A percentile compares a stretch with the other conserved stretches of the same genome.
These are phyloP conservation scores for Corrigiola litoralis DNA, from an alignment of 179 eudicot species.

Conservation along the genomic window DNA sequence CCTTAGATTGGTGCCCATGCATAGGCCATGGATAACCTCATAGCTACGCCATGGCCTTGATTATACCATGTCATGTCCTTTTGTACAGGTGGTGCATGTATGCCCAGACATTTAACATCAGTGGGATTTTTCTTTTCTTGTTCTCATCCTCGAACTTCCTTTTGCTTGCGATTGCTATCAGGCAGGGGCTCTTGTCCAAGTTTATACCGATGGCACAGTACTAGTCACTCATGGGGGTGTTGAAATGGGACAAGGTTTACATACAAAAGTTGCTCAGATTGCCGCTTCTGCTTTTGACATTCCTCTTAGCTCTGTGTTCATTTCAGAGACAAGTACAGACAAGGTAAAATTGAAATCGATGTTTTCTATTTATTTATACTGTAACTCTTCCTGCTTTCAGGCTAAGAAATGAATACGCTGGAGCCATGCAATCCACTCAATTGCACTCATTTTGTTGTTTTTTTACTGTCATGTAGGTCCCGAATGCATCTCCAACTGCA, in stretches of 20 bases:
- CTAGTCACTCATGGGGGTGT: conserved; percentile 98
- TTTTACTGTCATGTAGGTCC: conserved; percentile 49
- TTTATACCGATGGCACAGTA: conserved; percentile 96
- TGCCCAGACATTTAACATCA: no score
- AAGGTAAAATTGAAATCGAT: conserved; percentile 50
- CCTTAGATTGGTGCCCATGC: no score
- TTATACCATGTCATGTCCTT: no score
- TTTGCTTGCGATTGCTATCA: conserved; percentile 22
- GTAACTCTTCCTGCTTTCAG: neutral
- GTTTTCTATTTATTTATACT: neutral
- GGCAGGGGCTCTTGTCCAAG: conserved; percentile 99
- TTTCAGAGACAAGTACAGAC: conserved; percentile 98
- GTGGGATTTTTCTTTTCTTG: no score
- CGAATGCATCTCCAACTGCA: conserved; percentile 97
- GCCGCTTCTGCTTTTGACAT: conserved; percentile 90
- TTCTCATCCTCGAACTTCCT: neutral
- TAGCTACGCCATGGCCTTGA: no score
- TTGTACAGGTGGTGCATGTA: no score
- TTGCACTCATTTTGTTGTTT: neutral
- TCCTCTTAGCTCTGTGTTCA: conserved; percentile 87
- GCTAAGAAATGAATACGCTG: neutral
- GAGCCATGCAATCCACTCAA: neutral
- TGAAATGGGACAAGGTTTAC: conserved; percentile 99
- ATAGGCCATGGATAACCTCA: no score
- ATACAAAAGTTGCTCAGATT: conserved; percentile 96